These are phyloP conservation scores for Beta lomatogona DNA, from an alignment of 179 eudicot species.

Conservation along the genomic window DNA sequence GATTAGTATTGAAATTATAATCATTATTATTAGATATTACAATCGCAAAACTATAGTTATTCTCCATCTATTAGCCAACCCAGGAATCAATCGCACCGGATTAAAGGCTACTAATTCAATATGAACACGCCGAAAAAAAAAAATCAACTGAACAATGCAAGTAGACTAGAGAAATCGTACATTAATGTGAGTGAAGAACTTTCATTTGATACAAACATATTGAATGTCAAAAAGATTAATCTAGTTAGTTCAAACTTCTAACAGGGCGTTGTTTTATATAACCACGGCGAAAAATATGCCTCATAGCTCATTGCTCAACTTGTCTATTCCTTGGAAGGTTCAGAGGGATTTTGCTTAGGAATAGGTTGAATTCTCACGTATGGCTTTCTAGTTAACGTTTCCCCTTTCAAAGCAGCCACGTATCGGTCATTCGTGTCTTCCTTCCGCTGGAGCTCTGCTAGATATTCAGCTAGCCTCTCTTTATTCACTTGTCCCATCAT, in stretches of 20 bases:
- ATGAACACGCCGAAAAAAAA: no score
- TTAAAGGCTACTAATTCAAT: no score
- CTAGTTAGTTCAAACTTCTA: background rate
- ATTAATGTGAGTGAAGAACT: background rate
- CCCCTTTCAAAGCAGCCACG: slow-evolving; percentile 89
- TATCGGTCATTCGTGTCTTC: slow-evolving; percentile 91
- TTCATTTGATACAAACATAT: background rate
- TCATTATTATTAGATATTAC: no score
- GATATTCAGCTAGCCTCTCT: slow-evolving; percentile 84
- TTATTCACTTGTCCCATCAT: slow-evolving; percentile 90
- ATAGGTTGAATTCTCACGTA: slow-evolving; percentile 71
- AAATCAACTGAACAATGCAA: background rate
- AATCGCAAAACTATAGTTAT: no score
- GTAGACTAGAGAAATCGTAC: background rate
- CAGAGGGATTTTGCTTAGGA: slow-evolving; percentile 40
- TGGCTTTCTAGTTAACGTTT: slow-evolving; percentile 88
- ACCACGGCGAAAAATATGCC: background rate
- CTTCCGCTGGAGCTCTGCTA: slow-evolving; percentile 89
- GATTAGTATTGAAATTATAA: no score
- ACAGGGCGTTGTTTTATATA: background rate
- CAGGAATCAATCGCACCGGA: no score
- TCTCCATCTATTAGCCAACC: no score
- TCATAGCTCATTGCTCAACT: background rate
- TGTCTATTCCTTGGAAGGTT: slow-evolving; percentile 32
- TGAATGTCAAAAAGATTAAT: slow-evolving; percentile 7